A percentile compares a stretch with the other conserved stretches of the same genome.
Conservation (phyloP, 306 rosid genomes). For the Mucuna pruriens region DNA sequence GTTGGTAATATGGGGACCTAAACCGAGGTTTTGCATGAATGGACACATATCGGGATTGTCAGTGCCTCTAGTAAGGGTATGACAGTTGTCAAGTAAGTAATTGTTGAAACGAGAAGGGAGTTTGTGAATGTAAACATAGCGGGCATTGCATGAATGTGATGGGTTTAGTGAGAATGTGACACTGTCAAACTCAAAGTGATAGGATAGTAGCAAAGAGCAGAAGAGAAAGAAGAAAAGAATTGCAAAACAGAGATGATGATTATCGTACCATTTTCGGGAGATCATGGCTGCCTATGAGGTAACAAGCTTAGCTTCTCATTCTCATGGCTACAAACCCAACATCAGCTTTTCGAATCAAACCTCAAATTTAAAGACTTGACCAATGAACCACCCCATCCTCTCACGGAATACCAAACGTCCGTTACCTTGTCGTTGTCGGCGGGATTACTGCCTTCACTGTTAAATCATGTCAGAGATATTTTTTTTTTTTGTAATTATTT, state of each 20-base stretch:
- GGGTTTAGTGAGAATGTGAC: constrained; percentile 30
- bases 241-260: constrained; percentile 52
- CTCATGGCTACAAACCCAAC: too few species aligned
- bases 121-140: constrained; percentile 65
- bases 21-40: constrained; percentile 62
- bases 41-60: constrained; percentile 77
- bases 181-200: constrained; percentile 49
- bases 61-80: constrained; percentile 70
- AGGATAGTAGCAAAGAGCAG: constrained; percentile 41
- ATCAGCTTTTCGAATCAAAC: not conserved
- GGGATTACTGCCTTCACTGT: too few species aligned
- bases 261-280: constrained; percentile 36
- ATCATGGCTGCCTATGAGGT: not conserved
- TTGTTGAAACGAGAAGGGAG: constrained; percentile 73
- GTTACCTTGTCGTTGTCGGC: not conserved
- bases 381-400: not conserved
- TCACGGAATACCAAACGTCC: not conserved
- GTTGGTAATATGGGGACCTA: constrained; percentile 58
- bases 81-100: constrained; percentile 57
- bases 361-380: not conserved
- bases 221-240: constrained; percentile 53
- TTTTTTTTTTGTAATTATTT: too few species aligned
- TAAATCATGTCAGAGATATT: too few species aligned
- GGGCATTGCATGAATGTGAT: constrained; percentile 59
- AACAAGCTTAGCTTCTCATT: too few species aligned